These are phyloP conservation scores for Chaetothyriales sp. DNA, from an alignment of 2,329 filamentous ascomycete genomes.

Conservation along the genomic window DNA sequence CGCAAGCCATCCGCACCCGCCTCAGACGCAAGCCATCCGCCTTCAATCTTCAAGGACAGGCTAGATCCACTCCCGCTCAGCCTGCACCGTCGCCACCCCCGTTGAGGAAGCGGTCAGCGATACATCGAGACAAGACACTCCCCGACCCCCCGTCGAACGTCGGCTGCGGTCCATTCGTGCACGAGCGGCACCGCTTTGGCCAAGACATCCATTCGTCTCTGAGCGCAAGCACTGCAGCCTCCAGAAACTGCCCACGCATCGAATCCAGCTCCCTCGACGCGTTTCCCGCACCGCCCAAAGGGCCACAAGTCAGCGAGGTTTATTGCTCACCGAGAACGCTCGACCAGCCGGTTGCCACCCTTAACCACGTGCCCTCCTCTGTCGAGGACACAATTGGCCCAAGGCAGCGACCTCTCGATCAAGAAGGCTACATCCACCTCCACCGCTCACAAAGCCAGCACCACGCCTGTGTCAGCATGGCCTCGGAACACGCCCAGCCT, in stretches of 20 bases:
- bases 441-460: background rate
- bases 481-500: slow-evolving; percentile 31
- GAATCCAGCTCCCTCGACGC: background rate
- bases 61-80: background rate
- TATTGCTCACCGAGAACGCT: background rate
- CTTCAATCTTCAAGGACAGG: slow-evolving; percentile 8
- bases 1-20: slow-evolving; percentile 13
- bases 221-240: background rate
- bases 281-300: background rate
- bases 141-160: background rate
- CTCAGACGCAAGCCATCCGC: slow-evolving; percentile 15
- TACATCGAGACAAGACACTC: background rate
- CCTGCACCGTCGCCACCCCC: background rate
- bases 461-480: slow-evolving; percentile 12
- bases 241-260: background rate
- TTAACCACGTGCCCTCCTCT: background rate
- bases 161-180: background rate
- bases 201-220: background rate
- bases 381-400: background rate
- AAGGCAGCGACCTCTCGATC: background rate
- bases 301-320: background rate
- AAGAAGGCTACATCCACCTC: background rate
- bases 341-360: no score
- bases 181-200: no score
- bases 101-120: background rate